phyloP scores from a whole-genome alignment of 1,284 basidiomycete species.

The Trametes polyzona region DNA sequence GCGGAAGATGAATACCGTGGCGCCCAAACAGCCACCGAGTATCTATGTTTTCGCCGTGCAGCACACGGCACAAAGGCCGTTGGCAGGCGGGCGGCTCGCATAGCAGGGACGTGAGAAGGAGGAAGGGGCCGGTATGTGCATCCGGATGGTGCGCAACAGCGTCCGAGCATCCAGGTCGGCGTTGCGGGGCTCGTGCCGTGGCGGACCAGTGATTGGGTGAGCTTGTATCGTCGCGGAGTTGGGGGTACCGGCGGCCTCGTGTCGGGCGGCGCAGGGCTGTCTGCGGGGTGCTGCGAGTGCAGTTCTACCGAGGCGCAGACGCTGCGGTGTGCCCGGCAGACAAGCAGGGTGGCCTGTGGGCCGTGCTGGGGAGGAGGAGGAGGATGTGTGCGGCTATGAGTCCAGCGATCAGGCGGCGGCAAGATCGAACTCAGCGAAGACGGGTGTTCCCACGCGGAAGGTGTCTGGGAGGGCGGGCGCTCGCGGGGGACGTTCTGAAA shows the following conservation, averaged over 20 bases:
- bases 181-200: slow-evolving; percentile 10
- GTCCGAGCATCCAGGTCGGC: background rate
- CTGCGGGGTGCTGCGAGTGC: background rate
- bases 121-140: background rate
- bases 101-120: background rate
- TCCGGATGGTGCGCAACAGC: background rate
- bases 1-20: slow-evolving; percentile 8
- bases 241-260: slow-evolving; percentile 9
- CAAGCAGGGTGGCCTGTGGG: background rate
- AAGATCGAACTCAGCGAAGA: slow-evolving; percentile 33
- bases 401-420: slow-evolving; percentile 29
- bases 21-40: background rate
- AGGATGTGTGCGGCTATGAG: slow-evolving; percentile 26
- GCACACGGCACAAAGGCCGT: background rate
- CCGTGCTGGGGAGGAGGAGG: background rate
- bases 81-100: background rate
- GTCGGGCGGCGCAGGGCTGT: background rate
- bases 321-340: background rate
- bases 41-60: background rate
- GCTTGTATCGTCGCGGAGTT: slow-evolving; percentile 23
- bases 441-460: slow-evolving; percentile 31
- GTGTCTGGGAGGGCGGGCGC: slow-evolving; percentile 27
- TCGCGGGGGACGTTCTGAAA: slow-evolving; percentile 18
- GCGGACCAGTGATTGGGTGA: slow-evolving; percentile 21
- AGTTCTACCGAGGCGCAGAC: too few species aligned